Base-by-base conservation (phyloP, 768 basidiomycete species). In the Exsudoporus frostii region DNA sequence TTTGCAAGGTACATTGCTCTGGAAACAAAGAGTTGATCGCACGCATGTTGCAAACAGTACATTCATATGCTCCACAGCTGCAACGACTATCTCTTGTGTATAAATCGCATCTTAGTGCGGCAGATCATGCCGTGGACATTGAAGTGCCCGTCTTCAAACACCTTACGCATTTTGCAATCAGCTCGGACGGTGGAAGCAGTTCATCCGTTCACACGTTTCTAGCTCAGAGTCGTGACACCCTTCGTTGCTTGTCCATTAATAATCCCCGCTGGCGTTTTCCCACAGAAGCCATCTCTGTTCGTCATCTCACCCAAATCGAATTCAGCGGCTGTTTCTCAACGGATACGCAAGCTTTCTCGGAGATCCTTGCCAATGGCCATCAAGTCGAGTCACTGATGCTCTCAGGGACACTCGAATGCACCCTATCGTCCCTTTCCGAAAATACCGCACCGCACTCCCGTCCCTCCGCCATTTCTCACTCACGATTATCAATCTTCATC, bases 401-500 rank as follows among this genome's bases (percentile, higher is more conserved):
- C 11, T 72, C 77, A 9, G 80, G 80, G 57, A 68, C 75, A 22
- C 71, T 87, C 7, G 81, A 84, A 51, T 81, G 80, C 55, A 57
- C 72, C 0, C 71, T 74, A 0, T 81, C 82, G 7, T 70, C 75
- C 0, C 69, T 78, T 86, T 88, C 67, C 73, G 81, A 20, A 58
- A 70, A 47, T 51, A 71, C 55, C 58, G 57, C 19, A 61, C 73
- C 3, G 70, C 73, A 2, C 75, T 88, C 2, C 86, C 85, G 10
- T 83, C 85, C 73, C 76, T 90, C 6, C 77, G 79, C 3, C 79
- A 86, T 64, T 87, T 90, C 62, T 73, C 80, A 2, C 77, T 90
- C 58, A 73, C 73, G 13, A 74, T 83, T 17, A 64, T 69, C n/a
- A 66, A 64, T 3, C 62, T 81, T 3, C 71, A 73, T 13, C 72